phyloP scores from a whole-genome alignment of 177 flowering plant genomes.

The Telopea speciosissima region DNA sequence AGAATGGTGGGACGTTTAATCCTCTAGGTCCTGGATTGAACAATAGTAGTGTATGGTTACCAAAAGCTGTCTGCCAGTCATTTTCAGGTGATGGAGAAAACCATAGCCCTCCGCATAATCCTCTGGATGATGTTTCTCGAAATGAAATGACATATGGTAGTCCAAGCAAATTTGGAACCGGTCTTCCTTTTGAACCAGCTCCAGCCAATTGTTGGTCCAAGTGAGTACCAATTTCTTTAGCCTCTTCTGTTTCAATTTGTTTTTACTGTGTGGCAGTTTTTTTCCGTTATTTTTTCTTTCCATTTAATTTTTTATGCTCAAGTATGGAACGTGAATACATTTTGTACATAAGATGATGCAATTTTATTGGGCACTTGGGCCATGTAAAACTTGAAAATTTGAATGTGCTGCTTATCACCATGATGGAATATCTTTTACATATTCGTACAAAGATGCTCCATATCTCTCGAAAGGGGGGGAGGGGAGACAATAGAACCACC shows the following conservation, averaged over 20 bases:
- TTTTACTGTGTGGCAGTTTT: background rate
- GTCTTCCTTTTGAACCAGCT: slow-evolving; percentile 35
- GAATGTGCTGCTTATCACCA: too few relatives aligned
- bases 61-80: slow-evolving; percentile 37
- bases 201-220: slow-evolving; percentile 45
- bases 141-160: slow-evolving; percentile 41
- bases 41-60: slow-evolving; percentile 47
- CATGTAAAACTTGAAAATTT: too few relatives aligned
- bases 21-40: slow-evolving; percentile 27
- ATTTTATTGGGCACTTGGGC: too few relatives aligned
- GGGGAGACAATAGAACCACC: too few relatives aligned
- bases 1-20: slow-evolving; percentile 36
- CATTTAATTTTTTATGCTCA: background rate
- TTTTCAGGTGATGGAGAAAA: slow-evolving; percentile 28
- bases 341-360: too few relatives aligned
- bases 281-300: background rate
- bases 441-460: too few relatives aligned
- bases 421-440: too few relatives aligned
- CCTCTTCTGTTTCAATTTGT: background rate
- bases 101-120: slow-evolving; percentile 23
- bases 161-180: slow-evolving; percentile 27
- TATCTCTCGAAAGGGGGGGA: too few relatives aligned
- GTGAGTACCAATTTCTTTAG: slow-evolving; percentile 27
- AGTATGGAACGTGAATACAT: too few relatives aligned
- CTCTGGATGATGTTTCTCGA: slow-evolving; percentile 30